phyloP scores from a whole-genome alignment of 2,329 filamentous ascomycete species.

The Cordyceps farinosa region DNA sequence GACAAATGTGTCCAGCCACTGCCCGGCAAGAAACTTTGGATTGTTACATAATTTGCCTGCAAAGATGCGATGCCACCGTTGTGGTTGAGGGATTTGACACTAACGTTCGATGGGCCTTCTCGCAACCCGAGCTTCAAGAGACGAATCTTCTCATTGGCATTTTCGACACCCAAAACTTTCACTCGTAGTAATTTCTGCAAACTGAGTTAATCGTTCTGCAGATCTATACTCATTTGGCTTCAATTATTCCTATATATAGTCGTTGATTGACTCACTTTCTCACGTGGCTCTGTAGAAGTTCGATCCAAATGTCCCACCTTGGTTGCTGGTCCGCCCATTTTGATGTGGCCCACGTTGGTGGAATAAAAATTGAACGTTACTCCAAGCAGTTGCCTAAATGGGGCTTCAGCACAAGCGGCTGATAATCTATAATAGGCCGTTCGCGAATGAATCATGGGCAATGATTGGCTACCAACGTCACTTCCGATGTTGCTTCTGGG shows the following conservation, averaged over 20 bases:
- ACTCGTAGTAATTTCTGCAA: conserved; percentile 54
- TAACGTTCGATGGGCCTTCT: conserved; percentile 45
- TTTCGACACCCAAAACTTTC: conserved; percentile 55
- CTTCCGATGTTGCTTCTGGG: neutral
- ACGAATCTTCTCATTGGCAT: conserved; percentile 64
- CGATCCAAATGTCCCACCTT: conserved; percentile 58
- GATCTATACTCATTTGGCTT: neutral
- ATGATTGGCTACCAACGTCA: neutral
- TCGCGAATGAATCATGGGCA: neutral
- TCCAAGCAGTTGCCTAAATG: neutral
- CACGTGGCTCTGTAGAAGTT: conserved; percentile 70
- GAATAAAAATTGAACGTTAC: neutral
- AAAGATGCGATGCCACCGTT: neutral
- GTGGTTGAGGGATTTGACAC: conserved; percentile 5
- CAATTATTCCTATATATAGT: neutral
- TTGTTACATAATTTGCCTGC: neutral
- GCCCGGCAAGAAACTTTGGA: conserved; percentile 68
- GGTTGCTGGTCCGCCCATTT: neutral
- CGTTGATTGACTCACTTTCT: conserved; percentile 40
- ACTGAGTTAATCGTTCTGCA: neutral
- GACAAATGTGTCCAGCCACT: conserved; percentile 83
- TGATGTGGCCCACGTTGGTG: neutral
- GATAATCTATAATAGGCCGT: neutral
- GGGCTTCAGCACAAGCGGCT: neutral
- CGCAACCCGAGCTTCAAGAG: conserved; percentile 63